Conservation (phyloP, 108 stramenopile species). For the Parietichytrium sp. region DNA sequence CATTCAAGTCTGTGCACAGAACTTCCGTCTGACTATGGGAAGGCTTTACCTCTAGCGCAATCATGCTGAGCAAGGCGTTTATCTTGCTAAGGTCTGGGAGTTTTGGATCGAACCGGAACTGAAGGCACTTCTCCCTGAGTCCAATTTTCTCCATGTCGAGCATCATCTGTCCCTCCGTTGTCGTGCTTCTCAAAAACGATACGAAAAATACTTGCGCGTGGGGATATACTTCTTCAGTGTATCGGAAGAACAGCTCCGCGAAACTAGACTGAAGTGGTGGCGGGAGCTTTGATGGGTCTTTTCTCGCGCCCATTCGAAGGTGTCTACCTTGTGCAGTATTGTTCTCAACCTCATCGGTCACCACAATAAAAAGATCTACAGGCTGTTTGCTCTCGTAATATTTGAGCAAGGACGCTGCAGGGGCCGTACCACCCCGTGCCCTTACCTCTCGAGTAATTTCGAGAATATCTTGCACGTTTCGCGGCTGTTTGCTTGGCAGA, state of each 20-base stretch:
- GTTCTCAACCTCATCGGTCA: conserved; percentile 23
- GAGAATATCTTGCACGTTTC: background rate
- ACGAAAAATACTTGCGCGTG: background rate
- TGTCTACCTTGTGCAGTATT: background rate
- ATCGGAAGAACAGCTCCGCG: background rate
- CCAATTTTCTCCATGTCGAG: background rate
- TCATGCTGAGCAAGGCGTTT: background rate
- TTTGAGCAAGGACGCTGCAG: background rate
- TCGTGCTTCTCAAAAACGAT: background rate
- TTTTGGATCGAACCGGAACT: background rate
- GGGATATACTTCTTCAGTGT: background rate
- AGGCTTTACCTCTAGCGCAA: background rate
- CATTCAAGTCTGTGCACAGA: background rate
- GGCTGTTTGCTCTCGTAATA: background rate
- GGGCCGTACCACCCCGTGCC: background rate
- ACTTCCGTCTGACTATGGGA: background rate
- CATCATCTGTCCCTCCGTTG: background rate
- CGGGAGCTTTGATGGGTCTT: no score
- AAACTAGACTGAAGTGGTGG: no score
- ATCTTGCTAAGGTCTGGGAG: background rate
- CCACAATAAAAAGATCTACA: conserved; percentile 19
- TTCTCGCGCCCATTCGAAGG: no score
- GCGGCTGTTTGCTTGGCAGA: background rate
- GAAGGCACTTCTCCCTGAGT: background rate
- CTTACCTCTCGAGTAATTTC: background rate